Conservation (phyloP, 495 filamentous ascomycete species). For the Penicillium waksmanii region DNA sequence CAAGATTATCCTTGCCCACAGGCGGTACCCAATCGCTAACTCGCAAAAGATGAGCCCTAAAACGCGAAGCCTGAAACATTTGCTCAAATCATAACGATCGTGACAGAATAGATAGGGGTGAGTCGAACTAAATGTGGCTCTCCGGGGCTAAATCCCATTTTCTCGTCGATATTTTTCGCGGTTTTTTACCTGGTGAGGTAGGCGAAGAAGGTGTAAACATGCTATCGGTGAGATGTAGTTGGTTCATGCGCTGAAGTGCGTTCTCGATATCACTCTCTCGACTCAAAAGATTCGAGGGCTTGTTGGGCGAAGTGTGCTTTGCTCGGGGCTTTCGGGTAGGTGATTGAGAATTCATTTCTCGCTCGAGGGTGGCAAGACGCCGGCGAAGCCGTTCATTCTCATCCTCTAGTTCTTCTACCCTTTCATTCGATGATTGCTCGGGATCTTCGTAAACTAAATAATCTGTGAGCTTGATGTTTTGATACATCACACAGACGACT, state of each 20-base stretch:
- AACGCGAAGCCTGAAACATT: constrained; percentile 3
- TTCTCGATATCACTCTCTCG: constrained; percentile 50
- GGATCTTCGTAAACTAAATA: constrained; percentile 54
- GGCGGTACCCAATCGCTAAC: constrained; percentile 23
- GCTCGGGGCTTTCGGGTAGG: constrained; percentile 48
- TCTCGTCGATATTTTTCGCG: constrained; percentile 55
- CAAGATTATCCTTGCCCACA: constrained; percentile 17
- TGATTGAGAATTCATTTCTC: constrained; percentile 49
- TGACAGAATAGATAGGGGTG: constrained; percentile 7
- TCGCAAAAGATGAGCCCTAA: constrained; percentile 8
- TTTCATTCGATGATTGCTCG: constrained; percentile 34
- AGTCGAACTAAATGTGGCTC: constrained; percentile 43
- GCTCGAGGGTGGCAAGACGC: constrained; percentile 49
- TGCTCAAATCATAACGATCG: constrained; percentile 28
- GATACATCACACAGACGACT: background rate
- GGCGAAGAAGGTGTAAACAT: constrained; percentile 39
- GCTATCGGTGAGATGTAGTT: constrained; percentile 45
- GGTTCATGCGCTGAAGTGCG: constrained; percentile 47
- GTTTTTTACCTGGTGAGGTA: constrained; percentile 44
- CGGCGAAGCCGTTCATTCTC: constrained; percentile 53
- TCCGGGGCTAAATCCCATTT: constrained; percentile 62
- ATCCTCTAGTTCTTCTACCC: constrained; percentile 46
- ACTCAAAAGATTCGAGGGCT: constrained; percentile 34
- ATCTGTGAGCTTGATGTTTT: constrained; percentile 17
- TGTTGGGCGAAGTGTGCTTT: constrained; percentile 30